Conservation (phyloP, 1,139 yeast genomes). For the Candida freyschussii region DNA sequence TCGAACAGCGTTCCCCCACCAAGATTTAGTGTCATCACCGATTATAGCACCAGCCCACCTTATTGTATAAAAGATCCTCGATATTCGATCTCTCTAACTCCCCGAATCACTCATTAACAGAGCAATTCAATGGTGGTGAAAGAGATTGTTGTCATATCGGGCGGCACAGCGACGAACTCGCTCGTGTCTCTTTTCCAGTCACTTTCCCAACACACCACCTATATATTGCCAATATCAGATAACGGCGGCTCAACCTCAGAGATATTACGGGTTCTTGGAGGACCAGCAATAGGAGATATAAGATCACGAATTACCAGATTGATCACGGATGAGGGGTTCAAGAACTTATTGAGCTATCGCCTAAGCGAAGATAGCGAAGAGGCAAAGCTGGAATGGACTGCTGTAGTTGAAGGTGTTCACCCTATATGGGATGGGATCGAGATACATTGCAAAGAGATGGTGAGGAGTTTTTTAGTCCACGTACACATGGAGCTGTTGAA, state of each 20-base stretch:
- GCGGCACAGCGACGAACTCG: conserved; percentile 75
- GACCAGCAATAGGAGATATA: conserved; percentile 93
- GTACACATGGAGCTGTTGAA: conserved; percentile 74
- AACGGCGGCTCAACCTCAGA: conserved; percentile 96
- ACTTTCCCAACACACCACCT: conserved; percentile 45
- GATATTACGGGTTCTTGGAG: conserved; percentile 82
- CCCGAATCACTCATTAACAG: background rate
- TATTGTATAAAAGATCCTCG: background rate
- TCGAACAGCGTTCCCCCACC: too few species aligned
- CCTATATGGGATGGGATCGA: conserved; percentile 58
- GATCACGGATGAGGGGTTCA: conserved; percentile 46
- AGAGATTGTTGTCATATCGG: conserved; percentile 49
- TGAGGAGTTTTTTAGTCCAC: conserved; percentile 73
- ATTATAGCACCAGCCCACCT: too few species aligned
- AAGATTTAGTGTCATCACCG: too few species aligned
- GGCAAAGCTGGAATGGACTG: conserved; percentile 73
- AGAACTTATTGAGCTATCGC: conserved; percentile 53
- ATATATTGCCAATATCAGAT: conserved; percentile 80
- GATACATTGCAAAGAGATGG: conserved; percentile 64
- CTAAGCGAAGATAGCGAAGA: conserved; percentile 45
- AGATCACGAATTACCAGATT: conserved; percentile 76
- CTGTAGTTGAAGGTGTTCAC: conserved; percentile 77
- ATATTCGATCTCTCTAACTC: background rate
- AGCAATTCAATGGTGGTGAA: background rate
- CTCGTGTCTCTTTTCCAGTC: conserved; percentile 49